phyloP scores from a whole-genome alignment of 352 stramenopile genomes.

The Globisporangium spiculum region DNA sequence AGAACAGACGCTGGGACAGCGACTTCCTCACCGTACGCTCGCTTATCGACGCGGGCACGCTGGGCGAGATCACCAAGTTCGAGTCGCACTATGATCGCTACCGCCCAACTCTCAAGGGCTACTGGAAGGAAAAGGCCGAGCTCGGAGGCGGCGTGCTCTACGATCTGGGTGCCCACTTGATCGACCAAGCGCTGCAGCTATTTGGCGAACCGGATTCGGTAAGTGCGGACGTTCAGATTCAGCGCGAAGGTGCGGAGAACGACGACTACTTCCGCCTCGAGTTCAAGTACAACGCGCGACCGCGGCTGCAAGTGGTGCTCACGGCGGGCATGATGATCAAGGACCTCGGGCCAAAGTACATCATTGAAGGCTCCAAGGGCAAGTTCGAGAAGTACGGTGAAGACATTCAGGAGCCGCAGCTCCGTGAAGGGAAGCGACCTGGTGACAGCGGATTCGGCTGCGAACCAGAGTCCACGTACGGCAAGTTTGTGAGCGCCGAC shows the following conservation, averaged over 20 bases:
- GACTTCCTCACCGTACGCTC: conserved; percentile 66
- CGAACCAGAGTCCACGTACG: conserved; percentile 44
- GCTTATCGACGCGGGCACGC: conserved; percentile 40
- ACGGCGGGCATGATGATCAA: conserved; percentile 67
- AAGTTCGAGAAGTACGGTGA: conserved; percentile 61
- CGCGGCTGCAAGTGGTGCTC: conserved; percentile 53
- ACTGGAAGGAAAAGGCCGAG: conserved; percentile 71
- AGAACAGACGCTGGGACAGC: conserved; percentile 74
- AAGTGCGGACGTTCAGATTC: conserved; percentile 63
- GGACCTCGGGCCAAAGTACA: conserved; percentile 60
- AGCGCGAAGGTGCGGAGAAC: conserved; percentile 58
- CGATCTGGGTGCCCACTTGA: conserved; percentile 64
- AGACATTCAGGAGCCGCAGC: conserved; percentile 58
- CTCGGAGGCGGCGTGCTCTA: conserved; percentile 65
- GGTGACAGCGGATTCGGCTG: conserved; percentile 48
- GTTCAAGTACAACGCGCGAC: conserved; percentile 51
- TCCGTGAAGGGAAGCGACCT: conserved; percentile 51
- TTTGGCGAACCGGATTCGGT: conserved; percentile 54
- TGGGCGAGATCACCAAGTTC: conserved; percentile 56
- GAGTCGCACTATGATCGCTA: conserved; percentile 72
- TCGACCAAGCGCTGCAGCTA: conserved; percentile 65
- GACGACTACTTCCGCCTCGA: conserved; percentile 77
- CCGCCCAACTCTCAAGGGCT: conserved; percentile 64
- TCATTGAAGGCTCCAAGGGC: conserved; percentile 52
- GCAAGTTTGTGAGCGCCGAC: conserved; percentile 32